These are phyloP conservation scores for Ophiocordyceps sinensis DNA, from an alignment of 2,329 filamentous ascomycete genomes.

Conservation along the genomic window DNA sequence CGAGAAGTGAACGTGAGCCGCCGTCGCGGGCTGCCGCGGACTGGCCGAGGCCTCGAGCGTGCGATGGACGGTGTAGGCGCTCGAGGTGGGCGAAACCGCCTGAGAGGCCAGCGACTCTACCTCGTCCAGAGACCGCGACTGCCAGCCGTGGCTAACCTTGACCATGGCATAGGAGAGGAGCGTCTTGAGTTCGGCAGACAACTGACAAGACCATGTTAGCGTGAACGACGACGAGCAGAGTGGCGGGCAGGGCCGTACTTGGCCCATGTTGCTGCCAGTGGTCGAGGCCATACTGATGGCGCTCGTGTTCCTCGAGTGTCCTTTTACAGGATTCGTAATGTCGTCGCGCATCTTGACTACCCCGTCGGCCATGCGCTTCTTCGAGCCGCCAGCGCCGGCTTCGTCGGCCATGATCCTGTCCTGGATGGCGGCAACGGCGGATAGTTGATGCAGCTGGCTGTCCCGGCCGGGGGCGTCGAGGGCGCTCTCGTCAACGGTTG, in stretches of 20 bases:
- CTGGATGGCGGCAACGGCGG: slow-evolving; percentile 40
- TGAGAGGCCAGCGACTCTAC: slow-evolving; percentile 62
- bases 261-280: slow-evolving; percentile 57
- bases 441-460: slow-evolving; percentile 42
- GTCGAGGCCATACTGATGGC: slow-evolving; percentile 45
- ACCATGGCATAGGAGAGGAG: slow-evolving; percentile 87
- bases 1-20: slow-evolving; percentile 14
- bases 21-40: slow-evolving; percentile 28
- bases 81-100: slow-evolving; percentile 46
- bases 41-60: slow-evolving; percentile 39
- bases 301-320: slow-evolving; percentile 60
- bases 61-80: slow-evolving; percentile 39
- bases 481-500: slow-evolving; percentile 5
- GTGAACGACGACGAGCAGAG: not conserved
- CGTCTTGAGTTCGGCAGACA: slow-evolving; percentile 66
- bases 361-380: slow-evolving; percentile 68
- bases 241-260: slow-evolving; percentile 38
- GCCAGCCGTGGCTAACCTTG: slow-evolving; percentile 84
- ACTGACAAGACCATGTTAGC: slow-evolving; percentile 25
- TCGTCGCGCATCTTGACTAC: slow-evolving; percentile 43
- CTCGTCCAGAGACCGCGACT: slow-evolving; percentile 62
- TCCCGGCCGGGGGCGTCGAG: slow-evolving; percentile 24
- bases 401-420: slow-evolving; percentile 27
- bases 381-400: slow-evolving; percentile 21
- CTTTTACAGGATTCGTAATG: slow-evolving; percentile 32